Percentiles rank a stretch among this genome's conserved stretches.
phyloP scores from a whole-genome alignment of 306 rosid species.

The Cicer arietinum region DNA sequence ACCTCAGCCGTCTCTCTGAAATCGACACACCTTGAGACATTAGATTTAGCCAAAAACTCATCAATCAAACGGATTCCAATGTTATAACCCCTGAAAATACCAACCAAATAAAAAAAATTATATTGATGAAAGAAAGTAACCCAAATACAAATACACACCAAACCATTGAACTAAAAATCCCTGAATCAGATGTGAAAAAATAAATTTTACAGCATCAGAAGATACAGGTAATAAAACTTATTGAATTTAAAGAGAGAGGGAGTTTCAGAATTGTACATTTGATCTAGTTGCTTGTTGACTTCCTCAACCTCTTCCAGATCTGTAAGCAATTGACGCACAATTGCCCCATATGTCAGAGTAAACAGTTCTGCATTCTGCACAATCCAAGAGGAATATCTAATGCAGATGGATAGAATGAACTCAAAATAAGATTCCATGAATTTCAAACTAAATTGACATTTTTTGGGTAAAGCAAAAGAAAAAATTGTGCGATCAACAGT shows the following conservation, averaged over 20 bases:
- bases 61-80: slow-evolving; percentile 92
- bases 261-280: slow-evolving; percentile 60
- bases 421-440: not conserved
- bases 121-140: not conserved
- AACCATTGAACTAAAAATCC: slow-evolving; percentile 14
- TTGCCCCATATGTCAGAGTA: slow-evolving; percentile 99
- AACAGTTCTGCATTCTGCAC: slow-evolving; percentile 91
- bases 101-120: slow-evolving; percentile 24
- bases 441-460: not conserved
- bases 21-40: slow-evolving; percentile 90
- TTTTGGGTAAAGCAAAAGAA: not conserved
- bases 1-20: slow-evolving; percentile 95
- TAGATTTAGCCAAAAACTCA: slow-evolving; percentile 98
- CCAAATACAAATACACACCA: not conserved
- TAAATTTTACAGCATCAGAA: slow-evolving; percentile 2
- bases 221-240: not conserved
- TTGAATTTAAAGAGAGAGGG: not conserved
- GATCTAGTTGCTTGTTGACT: slow-evolving; percentile 98
- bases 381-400: slow-evolving; percentile 9
- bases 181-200: not conserved
- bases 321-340: slow-evolving; percentile 95
- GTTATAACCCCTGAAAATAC: slow-evolving; percentile 84
- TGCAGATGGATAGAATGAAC: not conserved
- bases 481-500: not conserved
- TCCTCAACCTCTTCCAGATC: slow-evolving; percentile 99